Base-by-base conservation (phyloP, 805 yeast species). In the Saccharomycopsis vini region DNA sequence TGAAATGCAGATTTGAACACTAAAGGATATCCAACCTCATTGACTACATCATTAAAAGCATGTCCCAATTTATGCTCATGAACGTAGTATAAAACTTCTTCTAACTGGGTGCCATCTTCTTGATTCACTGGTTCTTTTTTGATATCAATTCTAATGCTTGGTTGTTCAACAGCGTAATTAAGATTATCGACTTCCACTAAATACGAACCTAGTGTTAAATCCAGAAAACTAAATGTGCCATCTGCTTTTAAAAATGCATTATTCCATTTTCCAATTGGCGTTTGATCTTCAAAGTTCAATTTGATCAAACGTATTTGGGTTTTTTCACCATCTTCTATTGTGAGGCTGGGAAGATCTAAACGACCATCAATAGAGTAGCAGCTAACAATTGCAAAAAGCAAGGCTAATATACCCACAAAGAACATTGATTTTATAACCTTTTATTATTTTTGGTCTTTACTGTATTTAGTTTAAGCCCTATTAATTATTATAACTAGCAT, bases 21-120 rank as follows among this genome's bases (percentile, higher is more conserved):
- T n/a, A 48, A 22, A 5, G 51, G 51, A 31, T 48, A 48, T 4
- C 36, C 45, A 13, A 48, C 5, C 12, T 34, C 44, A 28, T 45
- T 46, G 5, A 36, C 18, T 1, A 5, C 13, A 12, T 42, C 47
- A n/a, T 33, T 24, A 3, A 32, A 18, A 2, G 30, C 15, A 15
- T 38, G 39, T 7, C 51, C 51, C 10, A 48, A 28, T 6, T 32
- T 34, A 20, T 45, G 40, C 19, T 43, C 42, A 35, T 39, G 33
- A 6, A 50, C 47, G 16, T 10, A 16, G 5, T 22, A 31, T n/a
- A 36, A 29, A 29, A 40, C 18, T 20, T 35, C 40, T 20, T 36
- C 36, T 4, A 21, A 21, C 16, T 16, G 21, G 20, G 31, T 33
- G 23, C 41, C 44, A 29, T 40, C 42, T 15, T 40, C 38, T 13